These are phyloP conservation scores for Wilcoxina mikolae DNA, from an alignment of 495 filamentous ascomycete species.

Conservation along the genomic window DNA sequence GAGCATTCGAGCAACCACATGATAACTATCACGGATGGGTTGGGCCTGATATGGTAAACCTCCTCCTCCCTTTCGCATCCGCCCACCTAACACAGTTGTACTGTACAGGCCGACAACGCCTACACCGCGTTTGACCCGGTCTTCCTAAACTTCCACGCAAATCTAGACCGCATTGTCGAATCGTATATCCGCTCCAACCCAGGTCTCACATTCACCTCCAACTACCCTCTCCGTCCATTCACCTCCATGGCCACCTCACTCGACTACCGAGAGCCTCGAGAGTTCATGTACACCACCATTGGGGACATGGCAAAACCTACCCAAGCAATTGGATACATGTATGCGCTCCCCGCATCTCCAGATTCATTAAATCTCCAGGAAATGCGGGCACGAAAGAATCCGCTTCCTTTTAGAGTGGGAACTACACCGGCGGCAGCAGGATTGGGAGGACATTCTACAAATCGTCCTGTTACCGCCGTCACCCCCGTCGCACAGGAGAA, in stretches of 20 bases:
- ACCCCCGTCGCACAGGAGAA: not conserved
- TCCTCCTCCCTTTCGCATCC: not conserved
- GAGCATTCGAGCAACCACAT: constrained; percentile 15
- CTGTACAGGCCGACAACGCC: constrained; percentile 16
- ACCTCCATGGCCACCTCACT: not conserved
- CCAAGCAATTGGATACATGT: constrained; percentile 9
- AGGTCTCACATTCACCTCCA: constrained; percentile 9
- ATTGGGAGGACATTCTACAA: too few relatives aligned
- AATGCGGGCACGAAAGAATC: too few relatives aligned
- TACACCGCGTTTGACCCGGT: constrained; percentile 17
- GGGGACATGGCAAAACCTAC: constrained; percentile 14
- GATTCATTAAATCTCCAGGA: constrained; percentile 5
- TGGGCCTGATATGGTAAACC: constrained; percentile 13
- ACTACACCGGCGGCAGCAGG: too few relatives aligned
- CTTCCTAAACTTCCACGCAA: constrained; percentile 13
- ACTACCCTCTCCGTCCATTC: constrained; percentile 15
- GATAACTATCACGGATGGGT: constrained; percentile 18
- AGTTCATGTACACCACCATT: constrained; percentile 14
- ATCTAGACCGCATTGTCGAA: constrained; percentile 16
- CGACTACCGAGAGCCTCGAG: constrained; percentile 3
- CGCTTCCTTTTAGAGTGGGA: too few relatives aligned
- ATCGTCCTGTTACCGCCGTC: not conserved
- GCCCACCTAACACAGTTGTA: too few relatives aligned
- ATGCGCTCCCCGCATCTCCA: constrained; percentile 8
- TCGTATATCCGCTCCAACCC: constrained; percentile 9